Evolutionary conservation across 768 basidiomycete species (phyloP), one percentile per base, ranked within the genome.

Genomic region (Boletellus ananiceps): DNA sequence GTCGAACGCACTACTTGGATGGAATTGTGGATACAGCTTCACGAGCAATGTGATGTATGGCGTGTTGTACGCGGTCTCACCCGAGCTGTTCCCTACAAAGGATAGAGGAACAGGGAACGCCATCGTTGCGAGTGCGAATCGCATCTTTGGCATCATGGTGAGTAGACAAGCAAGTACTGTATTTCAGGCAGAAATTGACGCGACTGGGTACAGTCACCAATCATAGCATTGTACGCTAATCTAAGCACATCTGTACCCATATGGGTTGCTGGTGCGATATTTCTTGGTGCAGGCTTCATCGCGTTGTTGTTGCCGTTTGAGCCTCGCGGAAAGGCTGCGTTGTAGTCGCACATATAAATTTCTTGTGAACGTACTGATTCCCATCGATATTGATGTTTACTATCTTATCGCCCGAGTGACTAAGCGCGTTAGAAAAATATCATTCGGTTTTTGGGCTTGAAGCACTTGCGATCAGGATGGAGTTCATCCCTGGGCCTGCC

Each of bases 401-500:
- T 60, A 51, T 60, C 51, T 57, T 59, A 51, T 56, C 57, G 8
- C 15, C 2, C 0, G 18, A 34, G 47, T 59, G 57, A 58, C 57
- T 58, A 59, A 58, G 57, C 57, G 4, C 29, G 7, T 11, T 25
- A 25, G 23, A 25, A 25, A 25, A 25, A 19, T 19, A 19, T 1
- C 23, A 5, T 25, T 25, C 5, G 2, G 23, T 25, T 25, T 4
- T 25, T 7, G 1, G 23, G 6, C 23, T 25, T 25, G 23, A 25
- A 25, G 23, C 0, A 15, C 14, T 27, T 2, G 27, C 16, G 31
- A 18, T 36, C 12, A 57, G 40, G 37, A 93, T 93, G 90, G 88
- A 93, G 60, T 91, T 89, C 62, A 72, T 81, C 15, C 82, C 88
- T 27, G 75, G 77, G 18, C 83, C 88, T 23, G 78, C 88, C 0